phyloP scores from a whole-genome alignment of 805 yeast species.

The Blastobotrys americana region DNA sequence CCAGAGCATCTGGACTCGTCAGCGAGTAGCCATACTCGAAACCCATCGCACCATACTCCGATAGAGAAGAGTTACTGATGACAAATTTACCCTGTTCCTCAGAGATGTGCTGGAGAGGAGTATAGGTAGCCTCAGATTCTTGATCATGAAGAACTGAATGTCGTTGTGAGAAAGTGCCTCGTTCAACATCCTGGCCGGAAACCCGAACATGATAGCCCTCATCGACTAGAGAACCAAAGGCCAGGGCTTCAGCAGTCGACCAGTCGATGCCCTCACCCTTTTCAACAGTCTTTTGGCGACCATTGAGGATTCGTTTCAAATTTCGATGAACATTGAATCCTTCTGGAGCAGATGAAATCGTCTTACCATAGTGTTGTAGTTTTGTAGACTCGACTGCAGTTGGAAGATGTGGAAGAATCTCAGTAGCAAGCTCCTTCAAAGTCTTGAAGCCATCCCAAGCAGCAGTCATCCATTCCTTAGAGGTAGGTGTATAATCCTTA shows the following conservation, averaged over 20 bases:
- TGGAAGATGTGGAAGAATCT: slow-evolving; percentile 91
- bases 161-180: slow-evolving; percentile 99
- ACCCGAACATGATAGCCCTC: slow-evolving; percentile 97
- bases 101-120: slow-evolving; percentile 75
- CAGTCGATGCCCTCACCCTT: slow-evolving; percentile 94
- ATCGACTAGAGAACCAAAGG: slow-evolving; percentile 82
- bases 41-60: slow-evolving; percentile 99
- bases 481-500: slow-evolving; percentile 81
- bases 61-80: slow-evolving; percentile 88
- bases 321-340: slow-evolving; percentile 88
- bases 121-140: slow-evolving; percentile 69
- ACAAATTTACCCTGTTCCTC: slow-evolving; percentile 73
- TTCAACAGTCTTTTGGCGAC: slow-evolving; percentile 80
- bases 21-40: slow-evolving; percentile 98
- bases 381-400: slow-evolving; percentile 72
- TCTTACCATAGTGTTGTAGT: slow-evolving; percentile 70
- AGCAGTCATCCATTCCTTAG: slow-evolving; percentile 96
- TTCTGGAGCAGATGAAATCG: slow-evolving; percentile 77
- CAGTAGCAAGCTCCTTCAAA: slow-evolving; percentile 93
- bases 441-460: slow-evolving; percentile 99
- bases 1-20: slow-evolving; percentile 94
- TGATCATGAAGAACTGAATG: slow-evolving; percentile 98
- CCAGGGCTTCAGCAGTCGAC: slow-evolving; percentile 99
- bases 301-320: slow-evolving; percentile 85
- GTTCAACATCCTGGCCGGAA: slow-evolving; percentile 99